These are phyloP conservation scores for Castanopsis chinensis DNA, from an alignment of 306 rosid genomes.

Conservation along the genomic window DNA sequence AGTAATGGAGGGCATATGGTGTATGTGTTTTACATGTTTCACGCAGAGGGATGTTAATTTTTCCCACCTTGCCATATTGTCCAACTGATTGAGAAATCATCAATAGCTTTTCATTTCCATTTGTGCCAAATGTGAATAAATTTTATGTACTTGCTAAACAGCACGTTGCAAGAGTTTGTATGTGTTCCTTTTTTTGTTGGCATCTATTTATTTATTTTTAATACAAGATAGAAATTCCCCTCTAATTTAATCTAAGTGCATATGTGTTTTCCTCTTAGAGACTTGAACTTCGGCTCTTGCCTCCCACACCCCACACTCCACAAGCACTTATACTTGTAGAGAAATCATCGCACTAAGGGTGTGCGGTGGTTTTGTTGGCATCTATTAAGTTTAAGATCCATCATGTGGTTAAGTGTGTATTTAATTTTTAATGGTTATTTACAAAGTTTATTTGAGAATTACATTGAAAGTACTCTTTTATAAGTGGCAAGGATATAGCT, in stretches of 20 bases:
- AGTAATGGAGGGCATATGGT: neutral
- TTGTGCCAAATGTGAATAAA: neutral
- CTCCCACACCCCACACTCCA: accelerated
- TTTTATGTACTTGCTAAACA: neutral
- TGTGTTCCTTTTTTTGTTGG: neutral
- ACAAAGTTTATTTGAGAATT: neutral
- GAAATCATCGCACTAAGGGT: too few relatives aligned
- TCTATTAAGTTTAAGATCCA: neutral
- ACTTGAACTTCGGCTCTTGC: accelerated
- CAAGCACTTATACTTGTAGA: too few relatives aligned
- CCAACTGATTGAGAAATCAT: neutral
- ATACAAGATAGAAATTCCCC: too few relatives aligned
- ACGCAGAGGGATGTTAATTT: neutral
- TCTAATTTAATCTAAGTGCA: too few relatives aligned
- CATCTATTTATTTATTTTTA: too few relatives aligned
- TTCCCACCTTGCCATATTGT: neutral
- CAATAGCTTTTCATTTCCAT: neutral
- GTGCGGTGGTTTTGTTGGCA: neutral
- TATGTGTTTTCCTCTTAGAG: accelerated
- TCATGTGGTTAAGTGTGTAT: neutral
- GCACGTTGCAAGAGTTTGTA: neutral
- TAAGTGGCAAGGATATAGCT: neutral
- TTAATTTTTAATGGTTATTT: neutral
- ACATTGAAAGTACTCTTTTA: neutral
- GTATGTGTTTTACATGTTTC: neutral